Conservation (phyloP, 768 basidiomycete species). For the Nidula microcarpa region DNA sequence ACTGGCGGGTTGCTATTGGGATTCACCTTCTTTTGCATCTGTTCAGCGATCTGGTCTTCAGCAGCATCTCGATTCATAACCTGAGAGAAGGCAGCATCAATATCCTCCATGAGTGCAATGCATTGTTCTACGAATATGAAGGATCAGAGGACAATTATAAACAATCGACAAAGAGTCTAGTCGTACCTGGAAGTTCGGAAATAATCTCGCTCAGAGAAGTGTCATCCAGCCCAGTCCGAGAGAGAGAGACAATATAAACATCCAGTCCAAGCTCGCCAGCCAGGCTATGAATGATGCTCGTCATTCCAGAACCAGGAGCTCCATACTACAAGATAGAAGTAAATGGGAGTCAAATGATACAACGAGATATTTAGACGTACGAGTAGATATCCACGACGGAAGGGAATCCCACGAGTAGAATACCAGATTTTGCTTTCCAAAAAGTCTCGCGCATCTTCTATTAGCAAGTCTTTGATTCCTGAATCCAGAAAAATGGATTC, state of each 20-base stretch:
- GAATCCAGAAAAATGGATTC: constrained; percentile 69
- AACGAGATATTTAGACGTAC: constrained; percentile 11
- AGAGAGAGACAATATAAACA: constrained; percentile 71
- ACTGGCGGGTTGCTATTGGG: too few relatives aligned
- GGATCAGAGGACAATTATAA: background rate
- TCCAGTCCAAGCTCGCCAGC: constrained; percentile 77
- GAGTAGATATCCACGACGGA: constrained; percentile 76
- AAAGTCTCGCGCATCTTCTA: constrained; percentile 72
- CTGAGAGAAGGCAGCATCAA: constrained; percentile 70
- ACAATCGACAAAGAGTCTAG: background rate
- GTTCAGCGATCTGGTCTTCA: background rate
- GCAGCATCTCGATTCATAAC: constrained; percentile 35
- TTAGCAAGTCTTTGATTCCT: constrained; percentile 59
- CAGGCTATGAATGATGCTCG: constrained; percentile 70
- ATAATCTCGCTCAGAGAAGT: constrained; percentile 53
- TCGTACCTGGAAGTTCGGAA: constrained; percentile 51
- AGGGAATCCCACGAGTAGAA: constrained; percentile 72
- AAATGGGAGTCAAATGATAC: background rate
- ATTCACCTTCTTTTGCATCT: constrained; percentile 6
- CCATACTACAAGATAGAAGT: constrained; percentile 43
- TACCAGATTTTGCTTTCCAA: constrained; percentile 72
- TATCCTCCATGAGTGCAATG: constrained; percentile 81
- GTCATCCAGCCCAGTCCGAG: constrained; percentile 63
- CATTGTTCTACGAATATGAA: constrained; percentile 38
- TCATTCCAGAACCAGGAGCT: constrained; percentile 76